Evolutionary conservation across 495 filamentous ascomycete species (phyloP), one percentile per base, ranked within the genome.

Genomic region (Aspergillus wentii): DNA sequence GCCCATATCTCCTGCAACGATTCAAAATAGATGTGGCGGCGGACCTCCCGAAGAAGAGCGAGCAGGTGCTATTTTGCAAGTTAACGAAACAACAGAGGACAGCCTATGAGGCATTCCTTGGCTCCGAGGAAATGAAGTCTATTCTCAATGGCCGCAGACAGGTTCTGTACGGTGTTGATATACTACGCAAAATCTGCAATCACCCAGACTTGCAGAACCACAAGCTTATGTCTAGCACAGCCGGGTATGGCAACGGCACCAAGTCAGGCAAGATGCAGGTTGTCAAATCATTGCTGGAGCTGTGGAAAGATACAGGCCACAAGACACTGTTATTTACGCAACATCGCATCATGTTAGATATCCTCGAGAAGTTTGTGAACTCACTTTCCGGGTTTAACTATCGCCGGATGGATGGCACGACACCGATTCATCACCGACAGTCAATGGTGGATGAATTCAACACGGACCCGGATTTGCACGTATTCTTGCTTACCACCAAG

Each of bases 261-360:
- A 85, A 87, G 49, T 95, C 89, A 2, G 91, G 90, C 15, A 98
- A 98, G 62, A 91, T 97, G 89, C 82, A 89, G 48, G 86, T 97
- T 1, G 78, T 94, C 15, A 83, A 89, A 54, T 83, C 80, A 1
- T 67, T 98, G 11, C 69, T 96, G 3, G 79, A 83, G 37, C 74
- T 88, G 48, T 97, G 88, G 90, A 94, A 84, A 54, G 71, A 78
- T 14, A 74, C 83, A 7, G 88, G 89, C 2, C 88, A 98, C 50
- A 96, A 96, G 61, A 90, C 87, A 0, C 61, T 98, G 11, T 64
- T 98, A 1, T 98, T 98, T 53, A 81, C 83, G 18, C 92, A 97
- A 57, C 85, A 89, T 37, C 76, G 82, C 2, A 89, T 94, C 49
- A 95, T 95, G 85, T 75, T 98, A 6, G 82, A 96, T 49, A 92